A percentile compares a stretch with the other conserved stretches of the same genome.
Evolutionary conservation across 345 rosid species (phyloP).

Genomic region (Populus alba): DNA sequence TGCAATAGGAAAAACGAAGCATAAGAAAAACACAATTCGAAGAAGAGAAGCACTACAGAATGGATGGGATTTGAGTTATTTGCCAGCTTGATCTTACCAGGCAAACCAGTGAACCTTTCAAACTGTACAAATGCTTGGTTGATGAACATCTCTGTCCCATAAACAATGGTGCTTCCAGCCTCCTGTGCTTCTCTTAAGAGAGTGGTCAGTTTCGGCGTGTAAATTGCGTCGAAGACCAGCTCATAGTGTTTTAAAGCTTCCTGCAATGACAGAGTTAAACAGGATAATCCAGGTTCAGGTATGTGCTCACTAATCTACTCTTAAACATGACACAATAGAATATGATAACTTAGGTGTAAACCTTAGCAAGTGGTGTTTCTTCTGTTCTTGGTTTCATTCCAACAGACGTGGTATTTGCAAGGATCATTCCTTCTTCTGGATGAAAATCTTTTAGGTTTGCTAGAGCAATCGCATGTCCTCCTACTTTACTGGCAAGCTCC

Average conservation of each 20-base stretch:
- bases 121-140: conserved; percentile 57
- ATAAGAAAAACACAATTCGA: background rate
- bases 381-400: conserved; percentile 59
- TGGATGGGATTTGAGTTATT: background rate
- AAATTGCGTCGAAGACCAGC: conserved; percentile 55
- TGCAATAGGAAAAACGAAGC: conserved; percentile 22
- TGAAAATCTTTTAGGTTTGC: conserved; percentile 53
- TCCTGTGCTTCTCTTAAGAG: conserved; percentile 57
- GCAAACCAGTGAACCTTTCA: conserved; percentile 59
- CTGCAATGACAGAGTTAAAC: conserved; percentile 22
- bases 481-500: conserved; percentile 51
- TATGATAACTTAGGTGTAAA: conserved; percentile 4
- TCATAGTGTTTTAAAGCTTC: conserved; percentile 52
- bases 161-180: conserved; percentile 46
- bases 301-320: background rate
- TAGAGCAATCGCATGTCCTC: conserved; percentile 50
- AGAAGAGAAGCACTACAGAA: background rate
- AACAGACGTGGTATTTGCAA: conserved; percentile 56
- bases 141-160: conserved; percentile 56
- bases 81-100: conserved; percentile 38
- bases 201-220: conserved; percentile 58
- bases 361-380: conserved; percentile 53
- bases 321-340: background rate
- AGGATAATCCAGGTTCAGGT: background rate
- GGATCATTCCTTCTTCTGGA: conserved; percentile 62